Base-by-base conservation (phyloP, 2,329 filamentous ascomycete genomes). In the Paraphoma sp. region DNA sequence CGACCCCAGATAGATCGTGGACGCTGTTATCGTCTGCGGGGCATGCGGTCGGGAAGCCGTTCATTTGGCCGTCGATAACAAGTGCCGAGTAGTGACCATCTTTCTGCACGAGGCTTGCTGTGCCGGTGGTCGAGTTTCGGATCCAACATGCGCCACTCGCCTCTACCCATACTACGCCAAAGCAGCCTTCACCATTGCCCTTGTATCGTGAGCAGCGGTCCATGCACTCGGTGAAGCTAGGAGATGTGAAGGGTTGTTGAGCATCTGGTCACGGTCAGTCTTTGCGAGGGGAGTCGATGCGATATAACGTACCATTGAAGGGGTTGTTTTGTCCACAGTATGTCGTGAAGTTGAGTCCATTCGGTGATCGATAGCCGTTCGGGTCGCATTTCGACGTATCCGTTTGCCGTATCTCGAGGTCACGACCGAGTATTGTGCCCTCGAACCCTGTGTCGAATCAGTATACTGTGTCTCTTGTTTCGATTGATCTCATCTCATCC, bases 171-270 rank as follows among this genome's bases (percentile, higher is more conserved):
- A 71, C 66, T 0, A 72, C 50, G 10, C 71, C 71, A 33, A 64
- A 75, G 54, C 72, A 75, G 7, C 70, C 72, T 57, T 70, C 71
- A 31, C 64, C 55, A 0, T 60, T 48, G 12, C 70, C 71, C 66
- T 66, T 70, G 54, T 59, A 75, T 41, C 72, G 60, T 28, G 71
- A 74, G 54, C 72, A 75, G 40, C 59, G 68, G 29, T 73, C 71
- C 64, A 74, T 67, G 43, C 71, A 74, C 12, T 65, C 68, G 36
- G 53, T 23, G 62, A 69, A 68, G 11, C 55, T 63, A 12, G 48
- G 41, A 6, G 62, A 56, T 6, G 43, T 51, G 51, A 71, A 69
- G 5, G 62, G 49, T 11, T 14, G 46, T 43, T 56, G 14, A 4
- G 67, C 68, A 56, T 72, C 68, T 69, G 30, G 14, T 16, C 17